Percentiles rank a stretch among this genome's conserved stretches.
These are phyloP conservation scores for Pleurotus giganteus DNA, from an alignment of 768 basidiomycete genomes.

Conservation along the genomic window DNA sequence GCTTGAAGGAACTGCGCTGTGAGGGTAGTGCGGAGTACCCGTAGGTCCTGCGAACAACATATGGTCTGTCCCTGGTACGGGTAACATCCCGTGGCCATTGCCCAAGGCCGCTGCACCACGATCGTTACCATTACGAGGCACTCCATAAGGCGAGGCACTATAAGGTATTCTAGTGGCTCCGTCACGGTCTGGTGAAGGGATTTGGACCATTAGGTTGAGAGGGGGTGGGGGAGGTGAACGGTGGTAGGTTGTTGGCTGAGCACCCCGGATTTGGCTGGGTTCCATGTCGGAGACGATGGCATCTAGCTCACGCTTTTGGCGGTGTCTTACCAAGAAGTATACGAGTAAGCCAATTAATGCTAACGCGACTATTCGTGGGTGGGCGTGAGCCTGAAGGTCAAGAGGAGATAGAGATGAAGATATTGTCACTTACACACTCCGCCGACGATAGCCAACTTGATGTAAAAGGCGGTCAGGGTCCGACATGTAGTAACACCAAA, in stretches of 20 bases:
- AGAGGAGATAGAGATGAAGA: neutral
- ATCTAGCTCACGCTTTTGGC: neutral
- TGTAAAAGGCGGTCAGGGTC: neutral
- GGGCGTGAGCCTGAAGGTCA: neutral
- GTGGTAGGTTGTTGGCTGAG: conserved; percentile 3
- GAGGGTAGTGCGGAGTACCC: conserved; percentile 7
- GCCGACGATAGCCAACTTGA: conserved; percentile 1
- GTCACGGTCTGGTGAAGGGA: neutral
- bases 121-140: neutral
- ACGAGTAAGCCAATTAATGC: neutral
- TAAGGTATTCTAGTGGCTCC: neutral
- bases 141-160: conserved; percentile 7
- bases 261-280: conserved; percentile 4
- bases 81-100: neutral
- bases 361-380: neutral
- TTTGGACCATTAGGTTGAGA: neutral
- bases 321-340: conserved; percentile 1
- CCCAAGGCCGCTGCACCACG: neutral
- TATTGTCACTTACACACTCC: neutral
- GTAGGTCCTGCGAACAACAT: conserved; percentile 8
- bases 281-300: conserved; percentile 5
- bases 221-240: neutral
- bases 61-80: neutral
- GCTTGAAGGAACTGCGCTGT: too few relatives aligned
- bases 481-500: conserved; percentile 2